Percentiles rank a stretch among this genome's conserved stretches.
Conservation (phyloP, 306 rosid species). For the Lotus japonicus region DNA sequence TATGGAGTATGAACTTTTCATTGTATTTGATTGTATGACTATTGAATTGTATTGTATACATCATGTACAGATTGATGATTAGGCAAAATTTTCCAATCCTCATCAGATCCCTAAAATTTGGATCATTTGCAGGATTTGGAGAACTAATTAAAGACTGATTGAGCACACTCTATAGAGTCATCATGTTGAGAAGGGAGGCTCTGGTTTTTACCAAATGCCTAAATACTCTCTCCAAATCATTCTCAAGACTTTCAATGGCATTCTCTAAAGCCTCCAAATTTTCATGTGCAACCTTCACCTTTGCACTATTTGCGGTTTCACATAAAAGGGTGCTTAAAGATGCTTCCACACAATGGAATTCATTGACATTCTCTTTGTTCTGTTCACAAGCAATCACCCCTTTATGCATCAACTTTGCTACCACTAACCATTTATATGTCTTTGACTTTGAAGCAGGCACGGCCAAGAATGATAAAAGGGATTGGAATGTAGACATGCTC, state of each 20-base stretch:
- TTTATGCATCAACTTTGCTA: slow-evolving; percentile 2
- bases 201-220: slow-evolving; percentile 59
- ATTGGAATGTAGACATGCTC: slow-evolving; percentile 35
- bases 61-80: slow-evolving; percentile 5
- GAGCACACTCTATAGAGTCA: slow-evolving; percentile 31
- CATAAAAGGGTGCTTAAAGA: not conserved
- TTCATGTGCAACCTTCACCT: slow-evolving; percentile 22
- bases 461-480: slow-evolving; percentile 19
- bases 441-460: slow-evolving; percentile 6
- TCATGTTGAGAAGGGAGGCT: slow-evolving; percentile 53
- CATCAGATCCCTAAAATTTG: not conserved
- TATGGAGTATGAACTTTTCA: not conserved
- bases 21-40: not conserved
- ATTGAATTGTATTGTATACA: not conserved
- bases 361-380: not conserved
- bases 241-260: slow-evolving; percentile 47
- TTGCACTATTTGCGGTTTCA: slow-evolving; percentile 16
- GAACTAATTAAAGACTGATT: not conserved
- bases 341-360: slow-evolving; percentile 1
- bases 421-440: slow-evolving; percentile 3
- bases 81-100: slow-evolving; percentile 5
- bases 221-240: slow-evolving; percentile 41
- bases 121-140: not conserved
- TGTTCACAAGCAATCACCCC: not conserved
- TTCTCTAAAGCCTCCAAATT: slow-evolving; percentile 44